Percentiles rank a stretch among this genome's conserved stretches.
Evolutionary conservation across 345 rosid genomes (phyloP).

Genomic region (Schrenkiella parvula): DNA sequence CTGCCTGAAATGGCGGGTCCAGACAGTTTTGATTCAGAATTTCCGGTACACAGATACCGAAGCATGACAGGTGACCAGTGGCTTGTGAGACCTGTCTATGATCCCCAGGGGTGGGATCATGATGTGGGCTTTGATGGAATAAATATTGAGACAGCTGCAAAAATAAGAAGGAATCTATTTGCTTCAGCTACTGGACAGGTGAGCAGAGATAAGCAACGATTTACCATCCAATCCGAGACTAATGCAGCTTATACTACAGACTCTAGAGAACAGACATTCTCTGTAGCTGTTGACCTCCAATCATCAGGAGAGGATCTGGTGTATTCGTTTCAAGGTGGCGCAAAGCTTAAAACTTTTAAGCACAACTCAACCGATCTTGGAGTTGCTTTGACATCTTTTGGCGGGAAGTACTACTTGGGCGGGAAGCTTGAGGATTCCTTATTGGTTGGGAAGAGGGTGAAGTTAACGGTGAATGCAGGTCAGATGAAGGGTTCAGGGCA

Average conservation of each 20-base stretch:
- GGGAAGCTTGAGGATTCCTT: slow-evolving; percentile 78
- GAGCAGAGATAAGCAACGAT: slow-evolving; percentile 74
- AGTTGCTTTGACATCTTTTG: slow-evolving; percentile 56
- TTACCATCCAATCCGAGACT: slow-evolving; percentile 73
- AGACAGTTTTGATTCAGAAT: slow-evolving; percentile 73
- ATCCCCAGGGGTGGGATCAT: slow-evolving; percentile 95
- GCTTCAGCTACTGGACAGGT: slow-evolving; percentile 66
- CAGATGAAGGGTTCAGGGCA: slow-evolving; percentile 54
- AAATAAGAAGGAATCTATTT: slow-evolving; percentile 42
- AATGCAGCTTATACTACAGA: slow-evolving; percentile 52
- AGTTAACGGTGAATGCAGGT: slow-evolving; percentile 61
- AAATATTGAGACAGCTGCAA: slow-evolving; percentile 66
- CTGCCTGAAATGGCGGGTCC: slow-evolving; percentile 85
- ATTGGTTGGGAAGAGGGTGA: slow-evolving; percentile 64
- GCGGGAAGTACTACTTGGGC: slow-evolving; percentile 59
- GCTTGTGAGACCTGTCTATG: slow-evolving; percentile 77
- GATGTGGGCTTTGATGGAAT: slow-evolving; percentile 93
- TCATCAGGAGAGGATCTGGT: slow-evolving; percentile 73
- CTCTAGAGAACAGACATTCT: slow-evolving; percentile 47
- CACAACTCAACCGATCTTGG: slow-evolving; percentile 62
- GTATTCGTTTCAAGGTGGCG: slow-evolving; percentile 51
- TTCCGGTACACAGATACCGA: slow-evolving; percentile 61
- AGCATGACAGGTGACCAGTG: slow-evolving; percentile 54
- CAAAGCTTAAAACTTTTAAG: slow-evolving; percentile 59
- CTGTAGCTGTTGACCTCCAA: slow-evolving; percentile 71